Conservation (phyloP, 768 basidiomycete species). For the Leucocoprinus leucothites region DNA sequence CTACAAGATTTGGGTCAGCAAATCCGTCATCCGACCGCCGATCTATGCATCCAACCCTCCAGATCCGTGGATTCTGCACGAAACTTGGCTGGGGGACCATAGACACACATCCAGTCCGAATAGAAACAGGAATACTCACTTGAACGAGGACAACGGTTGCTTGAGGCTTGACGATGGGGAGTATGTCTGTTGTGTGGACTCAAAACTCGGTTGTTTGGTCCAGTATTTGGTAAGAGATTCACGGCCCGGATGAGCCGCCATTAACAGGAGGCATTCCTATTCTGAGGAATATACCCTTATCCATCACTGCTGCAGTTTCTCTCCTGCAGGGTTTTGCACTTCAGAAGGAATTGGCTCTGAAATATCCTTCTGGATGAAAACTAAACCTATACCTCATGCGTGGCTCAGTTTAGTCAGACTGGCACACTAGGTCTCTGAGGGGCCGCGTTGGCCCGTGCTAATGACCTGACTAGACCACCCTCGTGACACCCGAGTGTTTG, state of each 20-base stretch:
- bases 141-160: constrained; percentile 1
- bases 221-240: background rate
- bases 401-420: no score
- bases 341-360: no score
- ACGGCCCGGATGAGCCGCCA: background rate
- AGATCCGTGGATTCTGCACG: background rate
- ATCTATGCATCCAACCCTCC: constrained; percentile 12
- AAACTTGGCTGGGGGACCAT: background rate
- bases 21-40: constrained; percentile 11
- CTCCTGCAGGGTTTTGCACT: no score
- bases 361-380: no score
- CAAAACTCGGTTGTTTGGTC: constrained; percentile 5
- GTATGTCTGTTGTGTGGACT: background rate
- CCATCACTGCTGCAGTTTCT: no score
- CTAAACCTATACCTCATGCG: no score
- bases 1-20: constrained; percentile 24
- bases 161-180: constrained; percentile 12
- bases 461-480: no score
- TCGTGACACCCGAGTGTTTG: no score
- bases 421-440: no score
- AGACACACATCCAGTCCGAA: background rate
- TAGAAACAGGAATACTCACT: constrained; percentile 10
- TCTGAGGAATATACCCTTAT: background rate
- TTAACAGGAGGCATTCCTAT: background rate
- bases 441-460: no score